phyloP scores from a whole-genome alignment of 2,329 filamentous ascomycete genomes.

The Epichloe elymi region DNA sequence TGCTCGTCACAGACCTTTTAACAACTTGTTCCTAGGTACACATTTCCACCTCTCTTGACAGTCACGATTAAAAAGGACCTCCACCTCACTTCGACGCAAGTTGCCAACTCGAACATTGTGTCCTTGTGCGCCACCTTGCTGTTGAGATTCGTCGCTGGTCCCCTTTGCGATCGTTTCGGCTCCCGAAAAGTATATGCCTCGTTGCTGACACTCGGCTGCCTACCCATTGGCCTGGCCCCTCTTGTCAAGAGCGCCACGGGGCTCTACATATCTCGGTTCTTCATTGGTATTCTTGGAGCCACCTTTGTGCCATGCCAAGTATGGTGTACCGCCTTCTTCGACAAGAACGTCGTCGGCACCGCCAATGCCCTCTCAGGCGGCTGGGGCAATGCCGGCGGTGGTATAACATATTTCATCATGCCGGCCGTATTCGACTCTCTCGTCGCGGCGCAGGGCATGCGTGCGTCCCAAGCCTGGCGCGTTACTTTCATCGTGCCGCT shows the following conservation, averaged over 20 bases:
- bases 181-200: slow-evolving; percentile 68
- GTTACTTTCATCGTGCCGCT: slow-evolving; percentile 77
- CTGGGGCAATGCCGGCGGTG: slow-evolving; percentile 77
- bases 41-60: slow-evolving; percentile 69
- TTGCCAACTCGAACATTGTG: slow-evolving; percentile 85
- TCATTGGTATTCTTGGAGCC: slow-evolving; percentile 66
- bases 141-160: slow-evolving; percentile 65
- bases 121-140: slow-evolving; percentile 59
- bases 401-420: slow-evolving; percentile 90
- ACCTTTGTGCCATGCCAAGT: slow-evolving; percentile 80
- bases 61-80: slow-evolving; percentile 73
- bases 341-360: slow-evolving; percentile 82
- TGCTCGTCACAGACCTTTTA: no score
- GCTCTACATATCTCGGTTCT: slow-evolving; percentile 64
- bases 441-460: slow-evolving; percentile 43
- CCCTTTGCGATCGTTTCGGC: slow-evolving; percentile 75
- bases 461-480: slow-evolving; percentile 62
- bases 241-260: slow-evolving; percentile 50
- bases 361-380: slow-evolving; percentile 78
- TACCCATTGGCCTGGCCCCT: slow-evolving; percentile 73
- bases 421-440: slow-evolving; percentile 77
- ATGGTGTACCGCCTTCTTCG: slow-evolving; percentile 86
- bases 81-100: slow-evolving; percentile 52
- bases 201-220: slow-evolving; percentile 62
- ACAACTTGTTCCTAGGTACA: slow-evolving; percentile 40